Base-by-base conservation (phyloP, 1,139 yeast genomes). In the Blastobotrys illinoisensis region DNA sequence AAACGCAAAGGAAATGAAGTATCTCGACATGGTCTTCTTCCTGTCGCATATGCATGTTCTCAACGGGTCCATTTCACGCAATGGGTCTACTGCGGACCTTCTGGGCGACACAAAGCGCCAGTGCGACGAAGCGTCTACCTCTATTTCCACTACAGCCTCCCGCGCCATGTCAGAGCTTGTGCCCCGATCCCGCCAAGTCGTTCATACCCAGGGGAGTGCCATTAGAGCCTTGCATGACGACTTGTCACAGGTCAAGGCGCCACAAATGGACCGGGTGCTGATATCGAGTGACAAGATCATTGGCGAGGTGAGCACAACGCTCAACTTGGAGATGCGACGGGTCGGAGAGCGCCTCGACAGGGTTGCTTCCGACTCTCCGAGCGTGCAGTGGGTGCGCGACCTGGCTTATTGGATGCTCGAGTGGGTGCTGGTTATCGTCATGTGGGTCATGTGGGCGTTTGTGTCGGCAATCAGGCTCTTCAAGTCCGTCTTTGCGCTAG, bases 251-350 rank as follows among this genome's bases (percentile, higher is more conserved):
- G 67, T 67, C 21, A 63, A 79, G 52, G 76, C 81, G n/a, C 63
- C 69, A 3, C 71, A 75, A 51, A 77, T 85, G 51, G 96, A 89
- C 64, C 80, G 81, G 47, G 70, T 88, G 54, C 74, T 89, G 46
- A 81, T 86, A 20, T 76, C 79, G 47, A 83, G 91, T 54, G 96
- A 89, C 68, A 75, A 95, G 58, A 79, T 88, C 20, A 80, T 86
- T 55, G 87, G 93, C 60, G 96, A 88, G 65, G 85, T 89, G 57
- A 88, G 86, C 68, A 89, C 97, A 0, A 85, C 95, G 0, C 72
- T 88, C 52, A 81, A 90, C 28, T 71, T 88, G 53, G 88, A 87
- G 62, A 73, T 88, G 46, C 75, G 95, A 55, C 81, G 83, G 58
- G 74, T 87, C n/a, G 80, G 80, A 51, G 95, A 88, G 65, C 77